A percentile compares a stretch with the other conserved stretches of the same genome.
Evolutionary conservation across 257 asterid species (phyloP).

Genomic region (Petunia secreta): DNA sequence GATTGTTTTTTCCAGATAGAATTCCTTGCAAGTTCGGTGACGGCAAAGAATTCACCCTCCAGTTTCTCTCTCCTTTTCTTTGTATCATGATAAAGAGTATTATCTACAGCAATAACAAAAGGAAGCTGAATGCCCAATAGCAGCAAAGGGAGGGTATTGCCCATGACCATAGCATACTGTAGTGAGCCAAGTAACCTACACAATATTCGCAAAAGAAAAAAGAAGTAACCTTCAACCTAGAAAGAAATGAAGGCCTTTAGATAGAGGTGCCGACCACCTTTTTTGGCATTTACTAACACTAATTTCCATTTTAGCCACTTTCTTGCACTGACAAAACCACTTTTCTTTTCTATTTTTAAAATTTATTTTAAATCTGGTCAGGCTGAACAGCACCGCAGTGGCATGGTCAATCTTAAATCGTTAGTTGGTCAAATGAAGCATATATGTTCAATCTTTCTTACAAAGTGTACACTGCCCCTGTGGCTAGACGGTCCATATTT

Average conservation of each 20-base stretch:
- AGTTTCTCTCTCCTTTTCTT: no score
- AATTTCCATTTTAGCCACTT: neutral
- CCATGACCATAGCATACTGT: neutral
- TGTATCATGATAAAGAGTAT: no score
- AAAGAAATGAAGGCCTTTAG: neutral
- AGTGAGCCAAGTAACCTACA: neutral
- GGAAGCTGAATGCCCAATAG: neutral
- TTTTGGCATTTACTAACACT: neutral
- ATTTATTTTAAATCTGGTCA: no score
- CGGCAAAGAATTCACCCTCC: no score
- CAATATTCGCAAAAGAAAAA: no score
- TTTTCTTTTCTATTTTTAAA: no score
- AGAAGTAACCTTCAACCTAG: neutral
- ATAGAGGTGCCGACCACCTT: neutral
- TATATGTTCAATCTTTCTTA: neutral
- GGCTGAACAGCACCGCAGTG: no score
- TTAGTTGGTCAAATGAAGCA: neutral
- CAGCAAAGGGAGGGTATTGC: neutral
- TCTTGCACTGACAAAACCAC: neutral
- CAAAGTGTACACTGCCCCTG: neutral
- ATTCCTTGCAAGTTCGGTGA: no score
- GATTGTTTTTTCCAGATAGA: no score
- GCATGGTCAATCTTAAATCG: neutral
- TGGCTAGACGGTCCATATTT: neutral
- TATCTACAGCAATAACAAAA: no score